Conservation (phyloP, 2,329 filamentous ascomycete species). For the Hypocrella siamensis region DNA sequence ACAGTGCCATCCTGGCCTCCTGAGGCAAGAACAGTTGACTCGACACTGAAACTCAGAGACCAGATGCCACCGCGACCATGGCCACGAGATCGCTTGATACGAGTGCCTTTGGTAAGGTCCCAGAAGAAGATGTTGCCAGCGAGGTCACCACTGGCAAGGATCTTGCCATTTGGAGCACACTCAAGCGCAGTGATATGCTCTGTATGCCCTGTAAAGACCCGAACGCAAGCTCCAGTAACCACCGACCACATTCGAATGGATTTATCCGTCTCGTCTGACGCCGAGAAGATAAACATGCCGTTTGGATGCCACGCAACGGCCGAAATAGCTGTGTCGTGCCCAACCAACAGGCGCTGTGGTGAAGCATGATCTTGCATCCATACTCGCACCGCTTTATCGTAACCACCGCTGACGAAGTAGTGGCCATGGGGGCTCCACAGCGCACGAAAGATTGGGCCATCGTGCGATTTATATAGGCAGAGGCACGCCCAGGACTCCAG, state of each 20-base stretch:
- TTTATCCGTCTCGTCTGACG: constrained; percentile 69
- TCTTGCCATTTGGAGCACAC: constrained; percentile 75
- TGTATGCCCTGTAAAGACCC: constrained; percentile 82
- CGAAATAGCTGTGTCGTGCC: constrained; percentile 88
- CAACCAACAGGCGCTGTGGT: constrained; percentile 73
- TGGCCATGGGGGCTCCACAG: constrained; percentile 87
- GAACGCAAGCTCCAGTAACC: constrained; percentile 71
- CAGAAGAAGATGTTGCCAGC: constrained; percentile 85
- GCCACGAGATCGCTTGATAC: constrained; percentile 84
- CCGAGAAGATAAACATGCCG: constrained; percentile 83
- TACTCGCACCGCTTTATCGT: constrained; percentile 78
- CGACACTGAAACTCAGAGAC: constrained; percentile 84
- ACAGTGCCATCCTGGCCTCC: constrained; percentile 87
- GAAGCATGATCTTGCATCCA: constrained; percentile 92
- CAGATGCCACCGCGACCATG: constrained; percentile 90
- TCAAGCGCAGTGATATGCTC: constrained; percentile 75
- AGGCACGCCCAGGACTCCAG: constrained; percentile 84
- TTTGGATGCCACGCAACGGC: constrained; percentile 91
- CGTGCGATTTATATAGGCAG: constrained; percentile 86
- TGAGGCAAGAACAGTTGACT: constrained; percentile 79
- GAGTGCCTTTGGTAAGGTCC: constrained; percentile 75
- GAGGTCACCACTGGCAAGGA: constrained; percentile 80
- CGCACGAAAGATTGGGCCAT: constrained; percentile 76
- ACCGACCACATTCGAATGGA: constrained; percentile 96
- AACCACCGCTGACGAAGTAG: constrained; percentile 79